Evolutionary conservation across 1,284 basidiomycete genomes (phyloP), one percentile per base, ranked within the genome.

Genomic region (Trichosporon coremiiforme): DNA sequence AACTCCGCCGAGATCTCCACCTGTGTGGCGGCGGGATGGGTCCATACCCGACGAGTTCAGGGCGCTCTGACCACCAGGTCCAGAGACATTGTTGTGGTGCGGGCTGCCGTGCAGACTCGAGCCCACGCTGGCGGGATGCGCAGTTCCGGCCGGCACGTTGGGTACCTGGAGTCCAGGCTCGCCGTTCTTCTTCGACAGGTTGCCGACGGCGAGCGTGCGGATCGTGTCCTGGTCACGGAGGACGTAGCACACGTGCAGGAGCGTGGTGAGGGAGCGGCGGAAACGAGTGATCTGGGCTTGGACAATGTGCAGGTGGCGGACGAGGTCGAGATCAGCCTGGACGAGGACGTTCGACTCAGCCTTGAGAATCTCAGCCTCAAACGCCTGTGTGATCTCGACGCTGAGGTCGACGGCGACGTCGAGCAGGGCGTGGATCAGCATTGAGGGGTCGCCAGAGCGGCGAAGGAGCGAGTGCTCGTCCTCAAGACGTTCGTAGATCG

Each of bases 221-320:
- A 80, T 75, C 1, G 73, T 68, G 66, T 84, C 83, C 70, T 83
- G 81, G 68, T 84, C 82, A 17, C 82, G 78, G 9, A 84, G 74
- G 41, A 79, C 80, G 70, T 80, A 82, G 67, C 78, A 77, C 8
- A 82, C 74, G 55, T 81, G 80, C 35, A 82, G 75, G 1, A 83
- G 76, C 0, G 82, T 79, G 1, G 76, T 77, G 64, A 83, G 76
- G 4, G 79, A 77, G 33, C 83, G 75, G 45, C 80, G 75, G 17
- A 83, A 77, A 5, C 83, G 79, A 64, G 82, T 80, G 9, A 84
- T 77, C 73, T 83, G 83, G 45, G 82, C 83, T 9, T 81, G 80
- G 35, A 84, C 76, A 69, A 83, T 76, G 72, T 82, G 81, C 4
- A 84, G 75, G 66, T 81, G 79, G 50, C 82, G 79, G 17, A 84